These are phyloP conservation scores for Kodamaea fukazawae DNA, from an alignment of 805 yeast species.

Conservation along the genomic window DNA sequence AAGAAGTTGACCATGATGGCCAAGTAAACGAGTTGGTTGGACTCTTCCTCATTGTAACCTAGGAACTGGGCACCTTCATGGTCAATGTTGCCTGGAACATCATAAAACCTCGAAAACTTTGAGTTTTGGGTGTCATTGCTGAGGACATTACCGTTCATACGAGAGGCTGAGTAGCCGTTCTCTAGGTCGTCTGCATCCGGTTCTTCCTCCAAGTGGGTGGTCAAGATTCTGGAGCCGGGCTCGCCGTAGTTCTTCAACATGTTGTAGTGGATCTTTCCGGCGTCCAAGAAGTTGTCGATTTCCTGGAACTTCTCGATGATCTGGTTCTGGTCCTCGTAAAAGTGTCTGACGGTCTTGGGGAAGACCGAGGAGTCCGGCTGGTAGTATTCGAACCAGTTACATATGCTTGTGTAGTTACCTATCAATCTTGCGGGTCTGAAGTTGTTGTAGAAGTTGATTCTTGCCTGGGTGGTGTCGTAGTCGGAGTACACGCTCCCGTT, in stretches of 20 bases:
- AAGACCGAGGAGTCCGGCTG: slow-evolving; percentile 18
- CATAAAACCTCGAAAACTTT: slow-evolving; percentile 30
- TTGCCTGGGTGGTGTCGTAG: slow-evolving; percentile 21
- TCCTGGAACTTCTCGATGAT: slow-evolving; percentile 54
- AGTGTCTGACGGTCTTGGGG: slow-evolving; percentile 32
- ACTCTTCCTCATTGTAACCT: slow-evolving; percentile 46
- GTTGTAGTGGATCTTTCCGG: slow-evolving; percentile 59
- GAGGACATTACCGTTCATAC: not conserved
- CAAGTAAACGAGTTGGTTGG: slow-evolving; percentile 43
- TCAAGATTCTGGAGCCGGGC: slow-evolving; percentile 17
- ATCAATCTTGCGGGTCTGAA: slow-evolving; percentile 35
- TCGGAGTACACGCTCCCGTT: slow-evolving; percentile 17
- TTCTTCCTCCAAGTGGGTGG: slow-evolving; percentile 19
- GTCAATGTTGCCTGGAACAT: slow-evolving; percentile 61
- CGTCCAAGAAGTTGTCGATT: slow-evolving; percentile 64
- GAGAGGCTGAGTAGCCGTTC: not conserved
- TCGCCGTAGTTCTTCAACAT: slow-evolving; percentile 62
- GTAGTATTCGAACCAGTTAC: slow-evolving; percentile 30
- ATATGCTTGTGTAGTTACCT: slow-evolving; percentile 28
- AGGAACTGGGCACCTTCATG: slow-evolving; percentile 55
- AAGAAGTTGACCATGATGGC: slow-evolving; percentile 66
- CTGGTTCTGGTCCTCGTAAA: slow-evolving; percentile 59
- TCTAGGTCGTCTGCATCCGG: slow-evolving; percentile 12
- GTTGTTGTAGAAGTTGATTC: slow-evolving; percentile 21
- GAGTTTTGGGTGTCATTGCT: slow-evolving; percentile 13